Percentiles rank a stretch among this genome's conserved stretches.
phyloP scores from a whole-genome alignment of 2,329 filamentous ascomycete genomes.

The Fusarium neocosmosporiellum region DNA sequence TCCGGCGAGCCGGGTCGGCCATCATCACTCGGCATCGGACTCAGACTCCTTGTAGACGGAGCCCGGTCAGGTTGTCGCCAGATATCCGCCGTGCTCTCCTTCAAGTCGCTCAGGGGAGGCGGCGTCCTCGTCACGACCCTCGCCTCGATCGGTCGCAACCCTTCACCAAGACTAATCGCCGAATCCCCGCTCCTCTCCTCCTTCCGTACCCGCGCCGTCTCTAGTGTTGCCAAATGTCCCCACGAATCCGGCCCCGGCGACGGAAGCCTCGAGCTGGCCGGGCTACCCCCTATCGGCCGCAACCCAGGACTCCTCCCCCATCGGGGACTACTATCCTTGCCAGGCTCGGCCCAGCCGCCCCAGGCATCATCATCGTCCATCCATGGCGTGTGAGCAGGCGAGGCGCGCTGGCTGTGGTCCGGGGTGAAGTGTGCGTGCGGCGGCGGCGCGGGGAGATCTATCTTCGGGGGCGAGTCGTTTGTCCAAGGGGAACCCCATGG shows the following conservation, averaged over 20 bases:
- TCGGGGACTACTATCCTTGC: slow-evolving; percentile 41
- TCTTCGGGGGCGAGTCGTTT: slow-evolving; percentile 50
- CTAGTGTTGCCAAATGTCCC: slow-evolving; percentile 38
- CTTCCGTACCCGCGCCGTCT: slow-evolving; percentile 26
- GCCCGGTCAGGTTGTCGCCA: slow-evolving; percentile 26
- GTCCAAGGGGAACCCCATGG: slow-evolving; percentile 73
- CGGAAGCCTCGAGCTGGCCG: slow-evolving; percentile 39
- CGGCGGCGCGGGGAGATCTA: slow-evolving; percentile 49
- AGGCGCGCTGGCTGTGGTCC: slow-evolving; percentile 41
- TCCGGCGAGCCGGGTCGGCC: slow-evolving; percentile 34
- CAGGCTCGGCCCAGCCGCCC: slow-evolving; percentile 51
- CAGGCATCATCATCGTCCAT: slow-evolving; percentile 49
- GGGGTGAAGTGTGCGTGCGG: slow-evolving; percentile 46
- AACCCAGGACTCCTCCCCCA: slow-evolving; percentile 50
- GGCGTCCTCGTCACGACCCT: slow-evolving; percentile 24
- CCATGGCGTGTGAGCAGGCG: slow-evolving; percentile 45
- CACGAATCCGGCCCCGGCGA: slow-evolving; percentile 45
- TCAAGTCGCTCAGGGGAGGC: slow-evolving; percentile 18
- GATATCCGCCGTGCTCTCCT: slow-evolving; percentile 31
- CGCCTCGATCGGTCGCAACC: slow-evolving; percentile 19
- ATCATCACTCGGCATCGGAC: slow-evolving; percentile 22
- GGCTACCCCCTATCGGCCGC: slow-evolving; percentile 42
- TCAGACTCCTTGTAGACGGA: slow-evolving; percentile 18
- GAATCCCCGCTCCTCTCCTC: slow-evolving; percentile 45
- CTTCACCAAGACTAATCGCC: slow-evolving; percentile 44